phyloP scores from a whole-genome alignment of 1,139 yeast genomes.

The Protomyces arabidopsidicola region DNA sequence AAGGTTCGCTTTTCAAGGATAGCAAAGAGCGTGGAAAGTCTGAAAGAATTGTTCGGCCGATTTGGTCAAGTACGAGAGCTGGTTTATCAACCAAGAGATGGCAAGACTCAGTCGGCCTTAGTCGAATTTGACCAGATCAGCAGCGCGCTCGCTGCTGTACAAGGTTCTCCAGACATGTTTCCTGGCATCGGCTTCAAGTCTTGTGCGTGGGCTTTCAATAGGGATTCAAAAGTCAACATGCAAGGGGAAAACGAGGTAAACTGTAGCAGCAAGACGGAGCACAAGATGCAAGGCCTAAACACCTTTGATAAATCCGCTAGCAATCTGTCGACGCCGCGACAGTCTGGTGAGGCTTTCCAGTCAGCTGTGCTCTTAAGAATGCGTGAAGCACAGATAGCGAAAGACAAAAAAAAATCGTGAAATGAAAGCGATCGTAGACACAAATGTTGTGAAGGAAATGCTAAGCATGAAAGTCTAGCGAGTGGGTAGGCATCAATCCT shows the following conservation, averaged over 20 bases:
- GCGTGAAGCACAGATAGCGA: conserved; percentile 7
- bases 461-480: background rate
- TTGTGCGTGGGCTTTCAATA: background rate
- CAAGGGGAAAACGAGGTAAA: too few relatives aligned
- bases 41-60: conserved; percentile 8
- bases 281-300: background rate
- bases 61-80: conserved; percentile 28
- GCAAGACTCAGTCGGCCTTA: conserved; percentile 7
- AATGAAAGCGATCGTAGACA: too few relatives aligned
- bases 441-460: background rate
- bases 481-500: background rate
- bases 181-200: background rate
- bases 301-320: background rate
- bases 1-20: conserved; percentile 26
- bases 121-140: background rate
- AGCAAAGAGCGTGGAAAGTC: background rate
- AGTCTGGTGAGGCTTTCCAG: background rate
- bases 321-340: background rate
- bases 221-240: too few relatives aligned
- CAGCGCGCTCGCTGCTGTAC: background rate
- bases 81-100: background rate
- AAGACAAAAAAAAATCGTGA: background rate
- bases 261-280: too few relatives aligned
- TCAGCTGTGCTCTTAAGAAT: conserved; percentile 2
- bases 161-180: background rate